phyloP scores from a whole-genome alignment of 192 early-diverging fungal genomes.

The Geosiphon pyriformis region DNA sequence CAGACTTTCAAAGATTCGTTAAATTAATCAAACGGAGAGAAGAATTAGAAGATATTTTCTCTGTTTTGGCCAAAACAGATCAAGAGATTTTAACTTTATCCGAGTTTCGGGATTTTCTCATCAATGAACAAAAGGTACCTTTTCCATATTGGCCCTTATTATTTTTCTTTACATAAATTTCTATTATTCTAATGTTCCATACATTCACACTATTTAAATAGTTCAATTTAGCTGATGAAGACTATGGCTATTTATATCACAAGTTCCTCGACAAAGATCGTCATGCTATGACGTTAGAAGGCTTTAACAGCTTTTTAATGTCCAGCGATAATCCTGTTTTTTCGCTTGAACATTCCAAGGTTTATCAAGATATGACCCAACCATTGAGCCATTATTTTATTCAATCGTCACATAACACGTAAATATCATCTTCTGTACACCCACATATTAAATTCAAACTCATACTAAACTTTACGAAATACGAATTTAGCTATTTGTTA shows the following conservation, averaged over 20 bases:
- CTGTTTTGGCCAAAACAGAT: constrained; percentile 30
- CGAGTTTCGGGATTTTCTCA: constrained; percentile 54
- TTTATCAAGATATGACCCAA: constrained; percentile 61
- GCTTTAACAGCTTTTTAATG: constrained; percentile 59
- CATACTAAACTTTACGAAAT: background rate
- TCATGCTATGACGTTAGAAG: constrained; percentile 55
- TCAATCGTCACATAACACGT: constrained; percentile 85
- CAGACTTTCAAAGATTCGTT: constrained; percentile 57
- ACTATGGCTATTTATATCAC: constrained; percentile 49
- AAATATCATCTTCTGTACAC: constrained; percentile 1
- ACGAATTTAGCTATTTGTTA: constrained; percentile 52
- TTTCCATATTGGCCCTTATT: no score
- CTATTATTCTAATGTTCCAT: constrained; percentile 10
- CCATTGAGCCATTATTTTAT: constrained; percentile 79
- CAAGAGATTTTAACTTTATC: constrained; percentile 35
- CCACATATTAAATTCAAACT: background rate
- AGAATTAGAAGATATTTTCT: constrained; percentile 56
- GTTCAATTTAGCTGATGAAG: constrained; percentile 37
- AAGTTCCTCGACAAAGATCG: constrained; percentile 45
- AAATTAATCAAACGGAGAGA: constrained; percentile 53
- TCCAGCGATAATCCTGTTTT: constrained; percentile 58
- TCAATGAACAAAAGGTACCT: constrained; percentile 53
- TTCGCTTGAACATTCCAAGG: constrained; percentile 39
- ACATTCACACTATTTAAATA: constrained; percentile 25
- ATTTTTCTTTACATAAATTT: background rate